These are phyloP conservation scores for Cinnamomum micranthum DNA, from an alignment of 164 flowering plant species.

Conservation along the genomic window DNA sequence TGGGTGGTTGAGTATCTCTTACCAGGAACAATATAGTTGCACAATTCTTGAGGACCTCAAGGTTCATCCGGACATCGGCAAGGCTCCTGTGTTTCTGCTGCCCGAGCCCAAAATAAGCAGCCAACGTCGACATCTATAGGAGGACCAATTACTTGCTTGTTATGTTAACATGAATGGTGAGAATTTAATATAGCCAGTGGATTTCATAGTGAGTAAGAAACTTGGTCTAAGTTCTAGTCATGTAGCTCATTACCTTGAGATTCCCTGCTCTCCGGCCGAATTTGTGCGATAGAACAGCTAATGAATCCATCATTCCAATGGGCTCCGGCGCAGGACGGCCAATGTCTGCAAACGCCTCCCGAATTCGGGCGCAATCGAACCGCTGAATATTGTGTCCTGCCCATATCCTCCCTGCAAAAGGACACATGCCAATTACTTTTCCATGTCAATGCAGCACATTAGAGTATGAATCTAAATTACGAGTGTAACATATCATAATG, in stretches of 20 bases:
- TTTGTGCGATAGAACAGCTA: conserved; percentile 60
- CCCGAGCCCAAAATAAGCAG: conserved; percentile 19
- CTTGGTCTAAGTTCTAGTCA: neutral
- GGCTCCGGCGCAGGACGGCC: conserved; percentile 79
- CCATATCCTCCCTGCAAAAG: conserved; percentile 64
- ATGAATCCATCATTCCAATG: conserved; percentile 65
- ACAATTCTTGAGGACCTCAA: conserved; percentile 82
- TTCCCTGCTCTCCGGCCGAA: conserved; percentile 97
- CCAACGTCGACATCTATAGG: conserved; percentile 17
- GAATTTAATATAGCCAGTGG: neutral
- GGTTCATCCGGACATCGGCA: conserved; percentile 81
- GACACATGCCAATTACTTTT: neutral
- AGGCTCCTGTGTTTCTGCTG: conserved; percentile 48
- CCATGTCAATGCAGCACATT: neutral
- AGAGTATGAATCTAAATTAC: too few relatives aligned
- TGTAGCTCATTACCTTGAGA: conserved; percentile 66
- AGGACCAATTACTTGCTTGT: too few relatives aligned
- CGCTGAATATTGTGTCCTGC: conserved; percentile 92
- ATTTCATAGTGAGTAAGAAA: neutral
- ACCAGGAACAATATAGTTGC: conserved; percentile 50
- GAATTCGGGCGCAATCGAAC: conserved; percentile 73
- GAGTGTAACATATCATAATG: too few relatives aligned
- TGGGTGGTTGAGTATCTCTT: neutral
- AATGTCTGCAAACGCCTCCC: conserved; percentile 76
- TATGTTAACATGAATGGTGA: neutral